Evolutionary conservation across 2,329 filamentous ascomycete species (phyloP), one percentile per base, ranked within the genome.

Genomic region (Scopulariopsis brevicaulis): DNA sequence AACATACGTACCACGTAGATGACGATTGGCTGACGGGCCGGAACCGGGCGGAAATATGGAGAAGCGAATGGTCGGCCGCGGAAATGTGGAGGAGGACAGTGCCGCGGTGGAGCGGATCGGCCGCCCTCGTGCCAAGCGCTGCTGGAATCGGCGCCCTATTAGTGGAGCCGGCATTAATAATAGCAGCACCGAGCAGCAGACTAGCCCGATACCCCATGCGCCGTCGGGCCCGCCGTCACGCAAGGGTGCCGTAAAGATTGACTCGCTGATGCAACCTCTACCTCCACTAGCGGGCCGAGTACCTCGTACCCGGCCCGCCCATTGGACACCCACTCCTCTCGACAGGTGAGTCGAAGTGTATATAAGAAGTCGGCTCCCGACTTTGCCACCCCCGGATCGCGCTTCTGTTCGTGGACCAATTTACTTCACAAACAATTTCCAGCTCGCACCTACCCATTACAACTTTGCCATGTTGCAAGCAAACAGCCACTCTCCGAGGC

Each of bases 151-250:
- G 14, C 24, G 55, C 25, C 55, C 43, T 56, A 51, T 51, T 51
- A 50, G 55, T 56, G 43, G 55, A 22, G 22, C 43, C 25, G 43
- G 55, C 25, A 56, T 56, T 56, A 56, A 51, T 56, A 56, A 56
- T 56, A 24, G 53, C 24, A 34, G 55, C 55, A 11, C 43, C 55
- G 22, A 50, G 8, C 22, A 50, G 40, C 25, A 56, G 20, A 22
- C 24, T 35, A 50, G 46, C 20, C n/a, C 20, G 20, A 11, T 50
- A 24, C 46, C 46, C 46, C n/a, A 22, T 22, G 46, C 46, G 11
- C 46, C 46, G 20, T 51, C 55, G 55, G 55, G 8, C 24, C 28
- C 25, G 28, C 55, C 55, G 55, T 50, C n/a, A 56, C 43, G 55
- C 55, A 48, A 51, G 55, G 55, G 15, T 48, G 18, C 54, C 54